phyloP scores from a whole-genome alignment of 495 filamentous ascomycete genomes.

The Hypomontagnella monticulosa region DNA sequence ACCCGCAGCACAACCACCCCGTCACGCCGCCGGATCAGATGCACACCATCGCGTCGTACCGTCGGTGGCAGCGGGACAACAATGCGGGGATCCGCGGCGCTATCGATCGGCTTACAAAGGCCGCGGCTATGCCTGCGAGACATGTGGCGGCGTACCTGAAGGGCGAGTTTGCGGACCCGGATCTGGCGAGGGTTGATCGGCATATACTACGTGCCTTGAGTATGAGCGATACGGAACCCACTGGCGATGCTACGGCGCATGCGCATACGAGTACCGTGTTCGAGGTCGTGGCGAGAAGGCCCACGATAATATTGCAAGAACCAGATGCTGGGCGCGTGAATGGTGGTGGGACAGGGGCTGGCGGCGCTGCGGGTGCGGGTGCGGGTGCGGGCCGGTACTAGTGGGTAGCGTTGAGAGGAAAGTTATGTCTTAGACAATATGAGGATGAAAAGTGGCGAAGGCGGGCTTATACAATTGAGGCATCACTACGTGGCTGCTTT shows the following conservation, averaged over 20 bases:
- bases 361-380: background rate
- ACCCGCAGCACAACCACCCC: conserved; percentile 42
- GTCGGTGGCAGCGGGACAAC: conserved; percentile 46
- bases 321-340: no score
- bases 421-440: no score
- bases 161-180: conserved; percentile 35
- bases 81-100: conserved; percentile 43
- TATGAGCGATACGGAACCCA: conserved; percentile 38
- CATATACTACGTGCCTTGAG: conserved; percentile 43
- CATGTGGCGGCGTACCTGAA: conserved; percentile 40
- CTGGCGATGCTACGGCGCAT: conserved; percentile 12
- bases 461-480: no score
- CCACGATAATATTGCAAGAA: conserved; percentile 44
- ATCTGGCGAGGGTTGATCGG: conserved; percentile 40
- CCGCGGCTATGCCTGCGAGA: conserved; percentile 42
- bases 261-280: conserved; percentile 22
- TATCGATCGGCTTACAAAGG: conserved; percentile 34
- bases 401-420: background rate
- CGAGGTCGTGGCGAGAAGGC: conserved; percentile 37
- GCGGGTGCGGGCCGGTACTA: background rate
- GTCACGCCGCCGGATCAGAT: conserved; percentile 41
- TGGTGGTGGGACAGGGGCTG: background rate
- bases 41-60: conserved; percentile 45
- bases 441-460: no score
- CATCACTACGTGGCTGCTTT: no score